These are phyloP conservation scores for Potentilla sterilis DNA, from an alignment of 306 rosid species.

Conservation along the genomic window DNA sequence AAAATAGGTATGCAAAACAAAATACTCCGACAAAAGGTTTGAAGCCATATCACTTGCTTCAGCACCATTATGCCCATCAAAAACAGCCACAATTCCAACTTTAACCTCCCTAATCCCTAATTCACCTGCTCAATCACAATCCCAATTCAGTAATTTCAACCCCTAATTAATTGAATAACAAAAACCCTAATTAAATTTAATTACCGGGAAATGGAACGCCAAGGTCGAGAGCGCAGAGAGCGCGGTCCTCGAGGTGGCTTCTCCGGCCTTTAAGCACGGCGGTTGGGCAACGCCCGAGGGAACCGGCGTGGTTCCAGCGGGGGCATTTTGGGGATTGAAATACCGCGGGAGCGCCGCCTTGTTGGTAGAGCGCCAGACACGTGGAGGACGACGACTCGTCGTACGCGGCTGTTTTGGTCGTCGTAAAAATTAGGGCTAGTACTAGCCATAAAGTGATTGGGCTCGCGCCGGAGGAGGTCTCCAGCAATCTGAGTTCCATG, in stretches of 20 bases:
- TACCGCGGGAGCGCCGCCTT: constrained; percentile 91
- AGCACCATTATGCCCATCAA: constrained; percentile 90
- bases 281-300: constrained; percentile 53
- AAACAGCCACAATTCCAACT: constrained; percentile 79
- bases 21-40: constrained; percentile 77
- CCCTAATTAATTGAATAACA: background rate
- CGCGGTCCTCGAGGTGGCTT: constrained; percentile 70
- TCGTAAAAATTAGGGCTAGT: constrained; percentile 1
- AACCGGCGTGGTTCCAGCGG: constrained; percentile 66
- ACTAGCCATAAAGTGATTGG: constrained; percentile 31
- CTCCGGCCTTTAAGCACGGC: constrained; percentile 74
- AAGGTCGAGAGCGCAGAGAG: constrained; percentile 72
- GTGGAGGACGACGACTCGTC: constrained; percentile 45
- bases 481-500: constrained; percentile 9
- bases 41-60: constrained; percentile 98
- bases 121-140: constrained; percentile 38
- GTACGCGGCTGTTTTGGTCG: constrained; percentile 2
- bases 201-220: constrained; percentile 77
- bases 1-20: constrained; percentile 82
- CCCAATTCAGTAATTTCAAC: background rate
- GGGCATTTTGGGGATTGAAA: constrained; percentile 89
- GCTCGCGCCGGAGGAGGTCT: constrained; percentile 4
- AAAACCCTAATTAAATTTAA: constrained; percentile 4
- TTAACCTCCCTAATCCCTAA: constrained; percentile 67
- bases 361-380: constrained; percentile 66